These are phyloP conservation scores for Helicostylum pulchrum DNA, from an alignment of 192 early-diverging fungal genomes.

Conservation along the genomic window DNA sequence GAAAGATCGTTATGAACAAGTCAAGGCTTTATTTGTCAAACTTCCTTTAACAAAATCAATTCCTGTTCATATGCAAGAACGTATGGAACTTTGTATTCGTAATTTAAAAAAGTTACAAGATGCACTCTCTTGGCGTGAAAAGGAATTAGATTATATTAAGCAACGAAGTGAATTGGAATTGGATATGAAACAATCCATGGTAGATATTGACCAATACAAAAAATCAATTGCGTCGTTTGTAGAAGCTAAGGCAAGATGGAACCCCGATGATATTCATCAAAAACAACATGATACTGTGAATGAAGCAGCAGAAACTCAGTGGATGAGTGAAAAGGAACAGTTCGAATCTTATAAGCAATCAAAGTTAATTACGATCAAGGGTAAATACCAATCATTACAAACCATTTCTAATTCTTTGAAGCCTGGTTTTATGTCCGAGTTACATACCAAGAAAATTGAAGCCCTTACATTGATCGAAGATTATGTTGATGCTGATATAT, in stretches of 20 bases:
- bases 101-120: conserved; percentile 9
- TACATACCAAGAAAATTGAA: conserved; percentile 13
- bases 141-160: conserved; percentile 10
- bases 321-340: not conserved
- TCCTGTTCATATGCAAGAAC: conserved; percentile 2
- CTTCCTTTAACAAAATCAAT: conserved; percentile 6
- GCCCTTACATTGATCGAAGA: not conserved
- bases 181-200: not conserved
- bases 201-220: not conserved
- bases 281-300: not conserved
- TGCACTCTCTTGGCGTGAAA: not conserved
- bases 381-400: not conserved
- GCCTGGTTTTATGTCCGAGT: conserved; percentile 9
- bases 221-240: conserved; percentile 5
- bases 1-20: not conserved
- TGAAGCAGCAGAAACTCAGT: not conserved
- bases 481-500: not conserved
- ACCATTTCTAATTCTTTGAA: not conserved
- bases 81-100: conserved; percentile 3
- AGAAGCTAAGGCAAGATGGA: conserved; percentile 11
- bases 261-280: not conserved
- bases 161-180: conserved; percentile 4
- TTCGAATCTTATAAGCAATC: conserved; percentile 1
- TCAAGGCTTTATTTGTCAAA: not conserved
- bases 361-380: not conserved